These are phyloP conservation scores for Psidium guajava DNA, from an alignment of 345 rosid genomes.

Conservation along the genomic window DNA sequence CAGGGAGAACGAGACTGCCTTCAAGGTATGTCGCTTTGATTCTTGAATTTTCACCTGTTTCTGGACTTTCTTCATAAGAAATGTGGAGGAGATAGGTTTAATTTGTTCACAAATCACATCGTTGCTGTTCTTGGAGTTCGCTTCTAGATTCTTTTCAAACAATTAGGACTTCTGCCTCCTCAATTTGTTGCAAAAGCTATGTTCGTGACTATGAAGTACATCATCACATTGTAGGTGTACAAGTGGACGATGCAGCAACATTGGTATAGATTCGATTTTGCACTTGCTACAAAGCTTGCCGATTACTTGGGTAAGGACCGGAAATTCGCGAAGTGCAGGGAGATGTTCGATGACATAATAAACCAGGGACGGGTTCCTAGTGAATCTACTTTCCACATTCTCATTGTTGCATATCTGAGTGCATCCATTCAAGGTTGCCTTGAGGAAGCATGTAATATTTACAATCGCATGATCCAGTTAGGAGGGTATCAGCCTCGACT, in stretches of 20 bases:
- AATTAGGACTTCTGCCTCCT: not conserved
- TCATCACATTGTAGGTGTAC: slow-evolving; percentile 42
- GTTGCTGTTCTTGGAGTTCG: not conserved
- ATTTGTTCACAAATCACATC: not conserved
- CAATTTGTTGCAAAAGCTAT: not conserved
- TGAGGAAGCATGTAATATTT: slow-evolving; percentile 71
- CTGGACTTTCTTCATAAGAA: not conserved
- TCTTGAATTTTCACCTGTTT: not conserved
- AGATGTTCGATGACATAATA: slow-evolving; percentile 68
- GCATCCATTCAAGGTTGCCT: slow-evolving; percentile 54
- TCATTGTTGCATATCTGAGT: slow-evolving; percentile 71
- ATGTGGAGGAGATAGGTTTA: not conserved
- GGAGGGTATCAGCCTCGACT: slow-evolving; percentile 75
- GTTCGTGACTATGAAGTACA: not conserved
- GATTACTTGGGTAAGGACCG: slow-evolving; percentile 77
- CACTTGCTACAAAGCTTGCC: slow-evolving; percentile 76
- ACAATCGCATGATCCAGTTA: slow-evolving; percentile 82
- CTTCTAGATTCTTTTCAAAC: not conserved
- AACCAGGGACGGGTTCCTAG: slow-evolving; percentile 87
- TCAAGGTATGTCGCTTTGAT: slow-evolving; percentile 28
- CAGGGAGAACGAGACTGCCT: slow-evolving; percentile 71
- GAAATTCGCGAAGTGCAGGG: slow-evolving; percentile 66
- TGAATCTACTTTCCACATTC: slow-evolving; percentile 78
- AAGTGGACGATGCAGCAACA: slow-evolving; percentile 86
- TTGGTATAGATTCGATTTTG: slow-evolving; percentile 84